phyloP scores from a whole-genome alignment of 306 rosid species.

The Rubus parviflorus region DNA sequence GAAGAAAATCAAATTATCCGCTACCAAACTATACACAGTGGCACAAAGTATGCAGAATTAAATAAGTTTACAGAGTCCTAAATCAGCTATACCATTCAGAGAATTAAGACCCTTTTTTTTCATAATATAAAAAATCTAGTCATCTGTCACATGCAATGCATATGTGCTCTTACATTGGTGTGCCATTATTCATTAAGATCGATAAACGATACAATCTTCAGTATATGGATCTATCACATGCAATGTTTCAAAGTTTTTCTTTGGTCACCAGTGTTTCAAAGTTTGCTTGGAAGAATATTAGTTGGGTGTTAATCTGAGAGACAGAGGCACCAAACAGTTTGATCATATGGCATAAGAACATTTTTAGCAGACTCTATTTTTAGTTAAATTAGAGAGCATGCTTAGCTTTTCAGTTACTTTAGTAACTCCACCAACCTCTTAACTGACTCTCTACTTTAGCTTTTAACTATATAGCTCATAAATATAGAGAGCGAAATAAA shows the following conservation, averaged over 20 bases:
- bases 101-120: background rate
- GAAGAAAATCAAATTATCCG: background rate
- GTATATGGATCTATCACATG: background rate
- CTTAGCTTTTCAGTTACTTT: too few species aligned
- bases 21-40: background rate
- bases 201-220: background rate
- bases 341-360: background rate
- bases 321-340: slow-evolving; percentile 1
- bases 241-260: background rate
- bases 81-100: background rate
- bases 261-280: background rate
- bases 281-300: slow-evolving; percentile 2
- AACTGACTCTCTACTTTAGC: too few species aligned
- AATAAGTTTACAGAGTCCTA: background rate
- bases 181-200: background rate
- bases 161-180: background rate
- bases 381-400: too few species aligned
- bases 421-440: too few species aligned
- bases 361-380: too few species aligned
- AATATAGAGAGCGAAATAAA: too few species aligned
- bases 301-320: background rate
- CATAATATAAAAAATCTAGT: background rate
- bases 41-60: background rate
- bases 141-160: slow-evolving; percentile 8
- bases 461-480: too few species aligned